Base-by-base conservation (phyloP, 805 yeast species). In the Barnettozyma sucrosica region DNA sequence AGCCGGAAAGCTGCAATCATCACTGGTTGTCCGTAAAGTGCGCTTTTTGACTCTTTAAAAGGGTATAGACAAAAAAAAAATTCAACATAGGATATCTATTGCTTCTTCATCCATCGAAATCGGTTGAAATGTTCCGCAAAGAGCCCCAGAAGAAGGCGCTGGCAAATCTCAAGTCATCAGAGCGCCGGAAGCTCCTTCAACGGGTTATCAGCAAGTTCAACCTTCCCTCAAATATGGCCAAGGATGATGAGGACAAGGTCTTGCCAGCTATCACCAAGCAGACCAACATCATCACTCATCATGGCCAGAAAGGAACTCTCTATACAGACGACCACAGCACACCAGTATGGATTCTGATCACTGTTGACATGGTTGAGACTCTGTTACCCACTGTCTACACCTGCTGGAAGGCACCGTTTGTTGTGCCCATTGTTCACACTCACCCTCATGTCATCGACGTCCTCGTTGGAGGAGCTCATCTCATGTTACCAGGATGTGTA, bases 91-190 rank as follows among this genome's bases (percentile, higher is more conserved):
- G 18, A n/a, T 21, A 18, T 19, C 23, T 20, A 8, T 36, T 13
- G 6, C 26, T 20, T 14, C 40, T 20, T 36, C 25, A 20, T 6
- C 6, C 3, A 21, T 4, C 9, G 10, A n/a, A 3, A 36, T 9
- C 19, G 4, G 3, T n/a, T 18, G 67, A 58, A 45, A 79, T 79
- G 84, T 80, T 80, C 56, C 71, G 74, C 55, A 80, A 79, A 43
- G 50, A 41, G 21, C 49, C 26, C 5, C 45, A 76, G 59, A 70
- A 83, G 48, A 90, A 89, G 66, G 81, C 95, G 4, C 70, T 80
- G 44, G 77, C 95, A 19, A 87, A 88, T 56, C 71, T 93, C 50
- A 89, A 89, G 65, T 78, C 87, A 13, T 85, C 96, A 0, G 97
- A 89, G 54, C 70, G 93, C 36, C 76, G 86, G 53, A 74, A 74